Evolutionary conservation across 106 monocot species (phyloP), one percentile per base, ranked within the genome.

Genomic region (Alisma plantagoaquatica): DNA sequence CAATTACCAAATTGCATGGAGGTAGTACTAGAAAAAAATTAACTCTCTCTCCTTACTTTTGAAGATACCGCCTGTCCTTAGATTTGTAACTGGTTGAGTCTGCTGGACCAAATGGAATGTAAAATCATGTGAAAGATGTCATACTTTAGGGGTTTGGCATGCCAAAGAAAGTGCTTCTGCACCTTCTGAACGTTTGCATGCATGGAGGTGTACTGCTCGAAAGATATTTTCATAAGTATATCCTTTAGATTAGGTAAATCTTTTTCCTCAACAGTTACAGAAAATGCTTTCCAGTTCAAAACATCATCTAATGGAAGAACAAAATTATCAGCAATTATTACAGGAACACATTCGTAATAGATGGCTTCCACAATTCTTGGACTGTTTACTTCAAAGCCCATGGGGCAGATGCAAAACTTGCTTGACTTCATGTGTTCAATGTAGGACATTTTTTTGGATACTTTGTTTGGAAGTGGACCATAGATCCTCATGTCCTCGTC

Each of bases 41-140:
- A n/a, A n/a, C n/a, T n/a, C n/a, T n/a, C n/a, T n/a, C n/a, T n/a
- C n/a, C n/a, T n/a, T n/a, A n/a, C n/a, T n/a, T n/a, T n/a, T n/a
- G n/a, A n/a, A n/a, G n/a, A n/a, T n/a, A n/a, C n/a, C n/a, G n/a
- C n/a, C n/a, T n/a, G n/a, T n/a, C n/a, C n/a, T n/a, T n/a, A n/a
- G n/a, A n/a, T n/a, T n/a, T 70, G 59, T 16, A 87, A 49, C 31
- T 91, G 83, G 31, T 81, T 94, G 29, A 94, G 15, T 47, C 94
- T 71, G 47, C 60, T 94, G 18, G 81, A 78, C 94, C 94, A 94
- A 60, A 94, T 70, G 1, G 94, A 88, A 62, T 94, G 94, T 53
- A 94, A 62, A 54, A 88, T 84, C 94, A 88, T 94, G 65, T 94
- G 84, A 67, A 88, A 94, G 7, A 94, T 24, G 67, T 94, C 94